phyloP scores from a whole-genome alignment of 202 grass and related monocot species.

The Schoenoplectus tabernaemontani region DNA sequence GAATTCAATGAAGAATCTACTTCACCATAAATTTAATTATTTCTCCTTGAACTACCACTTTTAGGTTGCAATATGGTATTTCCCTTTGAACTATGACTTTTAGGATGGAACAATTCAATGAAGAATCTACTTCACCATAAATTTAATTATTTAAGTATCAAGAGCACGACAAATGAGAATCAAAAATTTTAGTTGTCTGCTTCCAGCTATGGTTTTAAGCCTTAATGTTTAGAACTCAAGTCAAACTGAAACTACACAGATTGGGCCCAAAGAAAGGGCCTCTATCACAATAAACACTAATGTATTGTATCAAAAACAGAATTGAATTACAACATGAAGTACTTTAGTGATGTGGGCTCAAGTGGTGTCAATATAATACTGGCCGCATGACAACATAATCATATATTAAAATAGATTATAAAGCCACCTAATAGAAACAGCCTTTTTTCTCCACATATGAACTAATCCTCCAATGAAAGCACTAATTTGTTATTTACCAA shows the following conservation, averaged over 20 bases:
- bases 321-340: background rate
- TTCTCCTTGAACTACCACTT: too few relatives aligned
- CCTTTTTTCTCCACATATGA: conserved; percentile 18
- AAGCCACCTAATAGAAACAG: background rate
- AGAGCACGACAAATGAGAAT: background rate
- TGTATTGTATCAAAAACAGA: background rate
- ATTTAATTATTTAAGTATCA: background rate
- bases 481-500: background rate
- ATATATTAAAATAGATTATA: background rate
- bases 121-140: conserved; percentile 7
- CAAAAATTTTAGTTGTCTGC: background rate
- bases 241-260: background rate
- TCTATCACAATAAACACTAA: conserved; percentile 8
- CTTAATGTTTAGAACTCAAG: background rate
- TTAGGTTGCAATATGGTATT: background rate
- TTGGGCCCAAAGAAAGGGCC: background rate
- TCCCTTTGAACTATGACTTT: conserved; percentile 6
- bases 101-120: background rate
- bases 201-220: background rate
- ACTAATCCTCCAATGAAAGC: conserved; percentile 1
- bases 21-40: background rate
- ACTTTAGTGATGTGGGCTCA: background rate
- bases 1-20: conserved; percentile 2
- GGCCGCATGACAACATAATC: background rate
- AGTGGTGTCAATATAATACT: conserved; percentile 7